Evolutionary conservation across 2,329 filamentous ascomycete species (phyloP).

Genomic region (Ophiostoma sp.): DNA sequence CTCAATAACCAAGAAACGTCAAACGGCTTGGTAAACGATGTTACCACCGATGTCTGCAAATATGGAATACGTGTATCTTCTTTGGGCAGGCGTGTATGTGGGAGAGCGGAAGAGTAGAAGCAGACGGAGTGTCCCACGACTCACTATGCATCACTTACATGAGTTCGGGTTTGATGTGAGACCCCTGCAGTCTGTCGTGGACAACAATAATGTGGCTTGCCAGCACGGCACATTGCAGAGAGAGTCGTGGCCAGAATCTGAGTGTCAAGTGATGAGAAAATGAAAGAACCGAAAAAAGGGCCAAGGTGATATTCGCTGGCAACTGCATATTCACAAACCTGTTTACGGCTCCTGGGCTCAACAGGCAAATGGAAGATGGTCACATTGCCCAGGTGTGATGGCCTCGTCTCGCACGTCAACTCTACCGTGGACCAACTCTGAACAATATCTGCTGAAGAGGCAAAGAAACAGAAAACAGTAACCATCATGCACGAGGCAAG

Average conservation of each 20-base stretch:
- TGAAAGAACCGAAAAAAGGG: background rate
- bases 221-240: background rate
- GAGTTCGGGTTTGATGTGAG: background rate
- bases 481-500: background rate
- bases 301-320: slow-evolving; percentile 10
- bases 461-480: background rate
- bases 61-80: slow-evolving; percentile 1
- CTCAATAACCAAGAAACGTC: background rate
- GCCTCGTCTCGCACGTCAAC: background rate
- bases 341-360: background rate
- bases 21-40: background rate
- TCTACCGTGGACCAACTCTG: background rate
- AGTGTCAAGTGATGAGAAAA: background rate
- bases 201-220: background rate
- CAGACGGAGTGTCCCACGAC: background rate
- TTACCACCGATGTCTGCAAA: too few species aligned
- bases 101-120: background rate
- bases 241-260: background rate
- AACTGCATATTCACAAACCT: background rate
- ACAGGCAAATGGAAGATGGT: background rate
- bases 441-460: background rate
- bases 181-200: background rate
- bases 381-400: background rate
- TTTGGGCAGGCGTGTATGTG: background rate
- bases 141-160: background rate